These are phyloP conservation scores for Syzygium syzygioides DNA, from an alignment of 441 rosid genomes.

Conservation along the genomic window DNA sequence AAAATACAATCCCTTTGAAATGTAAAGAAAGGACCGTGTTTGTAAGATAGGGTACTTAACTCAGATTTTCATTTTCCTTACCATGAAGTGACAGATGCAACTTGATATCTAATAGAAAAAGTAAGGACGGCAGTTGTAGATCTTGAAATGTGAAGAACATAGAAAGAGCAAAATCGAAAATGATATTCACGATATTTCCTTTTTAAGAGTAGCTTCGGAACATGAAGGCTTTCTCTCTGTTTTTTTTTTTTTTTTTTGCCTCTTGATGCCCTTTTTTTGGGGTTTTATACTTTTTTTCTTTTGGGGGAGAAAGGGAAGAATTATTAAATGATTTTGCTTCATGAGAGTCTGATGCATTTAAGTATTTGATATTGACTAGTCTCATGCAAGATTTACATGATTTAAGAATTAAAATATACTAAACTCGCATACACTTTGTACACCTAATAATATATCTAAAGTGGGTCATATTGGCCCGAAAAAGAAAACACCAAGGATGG, in stretches of 20 bases:
- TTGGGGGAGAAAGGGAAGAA: not conserved
- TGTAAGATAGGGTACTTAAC: not conserved
- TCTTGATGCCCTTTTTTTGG: not conserved
- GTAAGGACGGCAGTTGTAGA: not conserved
- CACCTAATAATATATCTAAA: too few species aligned
- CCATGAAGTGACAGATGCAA: not conserved
- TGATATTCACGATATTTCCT: not conserved
- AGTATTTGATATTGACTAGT: too few species aligned
- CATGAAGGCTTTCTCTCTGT: not conserved
- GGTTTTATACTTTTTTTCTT: not conserved
- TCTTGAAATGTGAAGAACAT: not conserved
- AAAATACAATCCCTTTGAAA: not conserved
- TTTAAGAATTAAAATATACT: too few species aligned
- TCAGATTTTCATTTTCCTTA: not conserved
- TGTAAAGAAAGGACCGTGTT: not conserved
- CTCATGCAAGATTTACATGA: too few species aligned
- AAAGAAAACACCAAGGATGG: not conserved
- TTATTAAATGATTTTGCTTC: not conserved
- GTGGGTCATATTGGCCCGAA: too few species aligned
- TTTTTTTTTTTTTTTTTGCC: not conserved
- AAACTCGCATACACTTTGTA: too few species aligned
- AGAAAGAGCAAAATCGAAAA: not conserved
- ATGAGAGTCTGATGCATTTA: not conserved
- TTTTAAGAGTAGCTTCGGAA: not conserved
- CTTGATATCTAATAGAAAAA: not conserved